These are phyloP conservation scores for Gracilaria gracilis DNA, from an alignment of 23 red algal species.

Conservation along the genomic window DNA sequence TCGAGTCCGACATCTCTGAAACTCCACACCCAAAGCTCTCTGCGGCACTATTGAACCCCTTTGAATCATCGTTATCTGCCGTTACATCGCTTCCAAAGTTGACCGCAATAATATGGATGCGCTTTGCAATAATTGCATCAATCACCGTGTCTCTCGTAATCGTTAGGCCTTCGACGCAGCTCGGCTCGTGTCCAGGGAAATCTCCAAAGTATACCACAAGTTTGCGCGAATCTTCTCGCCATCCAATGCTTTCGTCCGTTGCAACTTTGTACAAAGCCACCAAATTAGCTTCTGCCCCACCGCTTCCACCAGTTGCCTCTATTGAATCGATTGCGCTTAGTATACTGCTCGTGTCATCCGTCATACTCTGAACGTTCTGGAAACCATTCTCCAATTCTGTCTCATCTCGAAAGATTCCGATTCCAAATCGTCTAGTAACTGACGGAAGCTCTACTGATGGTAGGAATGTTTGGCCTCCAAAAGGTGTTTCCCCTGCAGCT, in stretches of 20 bases:
- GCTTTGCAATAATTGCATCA: not conserved
- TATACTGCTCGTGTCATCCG: not conserved
- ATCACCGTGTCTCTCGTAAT: not conserved
- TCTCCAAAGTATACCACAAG: conserved; percentile 65
- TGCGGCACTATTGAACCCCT: too few relatives aligned
- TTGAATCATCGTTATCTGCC: too few relatives aligned
- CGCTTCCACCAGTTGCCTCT: conserved; percentile 38
- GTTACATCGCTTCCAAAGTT: not conserved
- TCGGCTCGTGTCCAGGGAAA: conserved; percentile 62
- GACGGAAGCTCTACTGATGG: too few relatives aligned
- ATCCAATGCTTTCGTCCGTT: conserved; percentile 40
- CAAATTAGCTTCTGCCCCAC: conserved; percentile 57
- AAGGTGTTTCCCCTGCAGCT: too few relatives aligned
- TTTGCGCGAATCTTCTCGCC: conserved; percentile 26
- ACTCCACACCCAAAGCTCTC: too few relatives aligned
- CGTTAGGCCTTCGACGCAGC: not conserved
- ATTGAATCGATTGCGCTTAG: conserved; percentile 17
- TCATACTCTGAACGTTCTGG: conserved; percentile 31
- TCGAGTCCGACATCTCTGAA: too few relatives aligned
- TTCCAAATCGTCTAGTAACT: not conserved
- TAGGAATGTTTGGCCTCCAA: too few relatives aligned
- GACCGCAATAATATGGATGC: not conserved
- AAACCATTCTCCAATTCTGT: conserved; percentile 11
- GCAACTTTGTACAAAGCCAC: conserved; percentile 59
- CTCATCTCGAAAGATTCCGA: not conserved